A percentile compares a stretch with the other conserved stretches of the same genome.
These are phyloP conservation scores for Iris pallida DNA, from an alignment of 116 monocot genomes.

Conservation along the genomic window DNA sequence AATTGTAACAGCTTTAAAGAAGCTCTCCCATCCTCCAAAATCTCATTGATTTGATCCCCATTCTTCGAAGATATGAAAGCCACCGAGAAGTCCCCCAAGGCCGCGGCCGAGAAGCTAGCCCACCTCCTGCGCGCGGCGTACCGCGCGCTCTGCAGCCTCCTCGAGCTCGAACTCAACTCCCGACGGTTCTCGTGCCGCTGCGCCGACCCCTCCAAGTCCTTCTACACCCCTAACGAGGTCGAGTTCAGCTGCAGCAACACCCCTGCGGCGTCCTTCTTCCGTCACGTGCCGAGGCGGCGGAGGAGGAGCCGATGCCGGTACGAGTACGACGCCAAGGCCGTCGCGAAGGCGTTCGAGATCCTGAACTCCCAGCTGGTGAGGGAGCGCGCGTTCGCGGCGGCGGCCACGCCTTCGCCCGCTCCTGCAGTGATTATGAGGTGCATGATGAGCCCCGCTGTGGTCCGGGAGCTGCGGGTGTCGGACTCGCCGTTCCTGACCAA, in stretches of 20 bases:
- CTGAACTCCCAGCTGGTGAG: not conserved
- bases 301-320: not conserved
- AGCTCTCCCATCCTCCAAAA: too few relatives aligned
- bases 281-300: not conserved
- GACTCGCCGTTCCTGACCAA: conserved; percentile 7
- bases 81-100: too few relatives aligned
- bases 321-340: not conserved
- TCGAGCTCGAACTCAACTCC: too few relatives aligned
- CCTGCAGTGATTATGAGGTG: conserved; percentile 25
- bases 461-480: conserved; percentile 6
- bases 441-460: conserved; percentile 19
- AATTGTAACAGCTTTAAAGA: too few relatives aligned
- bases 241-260: conserved; percentile 25
- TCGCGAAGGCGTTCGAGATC: conserved; percentile 13
- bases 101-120: too few relatives aligned
- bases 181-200: conserved; percentile 1
- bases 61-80: too few relatives aligned
- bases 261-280: conserved; percentile 13
- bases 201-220: conserved; percentile 2
- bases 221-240: conserved; percentile 5
- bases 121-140: too few relatives aligned
- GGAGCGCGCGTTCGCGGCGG: not conserved
- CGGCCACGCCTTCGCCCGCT: conserved; percentile 3
- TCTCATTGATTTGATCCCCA: too few relatives aligned
- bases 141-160: too few relatives aligned